Evolutionary conservation across 2,329 filamentous ascomycete species (phyloP).

Genomic region (Aspergillus sp.): DNA sequence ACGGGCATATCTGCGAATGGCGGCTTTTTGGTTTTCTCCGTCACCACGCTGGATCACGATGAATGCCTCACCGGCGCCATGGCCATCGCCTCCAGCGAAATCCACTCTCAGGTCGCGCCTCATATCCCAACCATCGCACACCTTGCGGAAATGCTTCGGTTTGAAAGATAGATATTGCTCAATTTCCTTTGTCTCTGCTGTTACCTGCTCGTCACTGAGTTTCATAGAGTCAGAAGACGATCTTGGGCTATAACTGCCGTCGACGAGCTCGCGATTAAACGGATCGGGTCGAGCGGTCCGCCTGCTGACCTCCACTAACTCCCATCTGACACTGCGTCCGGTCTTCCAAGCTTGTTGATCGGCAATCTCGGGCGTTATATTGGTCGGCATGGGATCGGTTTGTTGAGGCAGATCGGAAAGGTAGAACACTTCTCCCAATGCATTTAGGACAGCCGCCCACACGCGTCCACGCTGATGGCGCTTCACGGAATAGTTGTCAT

Average conservation of each 20-base stretch:
- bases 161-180: conserved; percentile 71
- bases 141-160: conserved; percentile 74
- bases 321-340: conserved; percentile 78
- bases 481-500: conserved; percentile 75
- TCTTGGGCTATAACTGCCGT: conserved; percentile 77
- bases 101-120: conserved; percentile 80
- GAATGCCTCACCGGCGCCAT: conserved; percentile 72
- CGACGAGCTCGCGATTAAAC: conserved; percentile 64
- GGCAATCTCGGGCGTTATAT: conserved; percentile 50
- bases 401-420: conserved; percentile 68
- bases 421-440: conserved; percentile 87
- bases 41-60: conserved; percentile 72
- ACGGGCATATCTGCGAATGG: conserved; percentile 60
- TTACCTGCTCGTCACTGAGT: conserved; percentile 67
- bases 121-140: conserved; percentile 92
- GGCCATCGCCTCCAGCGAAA: conserved; percentile 78
- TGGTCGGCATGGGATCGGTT: conserved; percentile 49
- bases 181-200: conserved; percentile 77
- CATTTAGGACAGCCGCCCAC: conserved; percentile 93
- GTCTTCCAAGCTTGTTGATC: conserved; percentile 75
- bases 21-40: conserved; percentile 56
- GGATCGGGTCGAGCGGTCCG: conserved; percentile 71
- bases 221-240: conserved; percentile 74
- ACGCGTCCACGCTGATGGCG: conserved; percentile 70
- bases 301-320: conserved; percentile 73